Percentiles rank a stretch among this genome's conserved stretches.
These are phyloP conservation scores for Carallia brachiata DNA, from an alignment of 345 rosid species.

Conservation along the genomic window DNA sequence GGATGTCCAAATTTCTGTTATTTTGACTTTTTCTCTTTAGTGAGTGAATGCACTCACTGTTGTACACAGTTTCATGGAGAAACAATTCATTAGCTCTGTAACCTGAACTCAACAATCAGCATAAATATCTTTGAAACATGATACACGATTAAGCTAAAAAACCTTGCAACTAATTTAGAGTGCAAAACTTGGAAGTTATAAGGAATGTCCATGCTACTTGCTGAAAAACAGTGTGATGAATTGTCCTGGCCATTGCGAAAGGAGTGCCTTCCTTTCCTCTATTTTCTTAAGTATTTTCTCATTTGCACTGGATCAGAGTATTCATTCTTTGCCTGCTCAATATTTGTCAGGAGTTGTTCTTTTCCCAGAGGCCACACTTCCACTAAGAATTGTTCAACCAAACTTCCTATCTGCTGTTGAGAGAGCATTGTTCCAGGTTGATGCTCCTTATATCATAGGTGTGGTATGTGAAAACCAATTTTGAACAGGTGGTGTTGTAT, in stretches of 20 bases:
- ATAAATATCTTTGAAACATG: neutral
- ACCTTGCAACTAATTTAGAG: too few relatives aligned
- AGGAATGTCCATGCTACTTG: too few relatives aligned
- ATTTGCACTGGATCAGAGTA: neutral
- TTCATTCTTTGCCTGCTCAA: conserved; percentile 15
- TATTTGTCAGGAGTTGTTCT: conserved; percentile 76
- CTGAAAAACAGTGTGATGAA: too few relatives aligned
- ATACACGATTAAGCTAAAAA: neutral
- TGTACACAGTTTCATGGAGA: neutral
- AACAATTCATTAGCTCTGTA: neutral
- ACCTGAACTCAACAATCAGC: neutral
- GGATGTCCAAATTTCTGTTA: neutral
- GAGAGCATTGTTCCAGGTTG: conserved; percentile 70
- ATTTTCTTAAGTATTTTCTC: neutral
- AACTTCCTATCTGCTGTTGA: conserved; percentile 75
- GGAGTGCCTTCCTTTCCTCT: neutral
- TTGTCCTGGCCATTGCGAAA: neutral
- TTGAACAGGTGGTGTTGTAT: neutral
- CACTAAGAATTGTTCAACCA: conserved; percentile 75
- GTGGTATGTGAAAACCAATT: conserved; percentile 63
- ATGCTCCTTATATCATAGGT: conserved; percentile 76
- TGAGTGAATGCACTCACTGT: neutral
- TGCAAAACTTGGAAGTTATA: too few relatives aligned
- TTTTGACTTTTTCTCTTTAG: neutral
- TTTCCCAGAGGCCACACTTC: conserved; percentile 93